A percentile compares a stretch with the other conserved stretches of the same genome.
Evolutionary conservation across 805 yeast genomes (phyloP).

Genomic region (Barnettozyma salicaria): DNA sequence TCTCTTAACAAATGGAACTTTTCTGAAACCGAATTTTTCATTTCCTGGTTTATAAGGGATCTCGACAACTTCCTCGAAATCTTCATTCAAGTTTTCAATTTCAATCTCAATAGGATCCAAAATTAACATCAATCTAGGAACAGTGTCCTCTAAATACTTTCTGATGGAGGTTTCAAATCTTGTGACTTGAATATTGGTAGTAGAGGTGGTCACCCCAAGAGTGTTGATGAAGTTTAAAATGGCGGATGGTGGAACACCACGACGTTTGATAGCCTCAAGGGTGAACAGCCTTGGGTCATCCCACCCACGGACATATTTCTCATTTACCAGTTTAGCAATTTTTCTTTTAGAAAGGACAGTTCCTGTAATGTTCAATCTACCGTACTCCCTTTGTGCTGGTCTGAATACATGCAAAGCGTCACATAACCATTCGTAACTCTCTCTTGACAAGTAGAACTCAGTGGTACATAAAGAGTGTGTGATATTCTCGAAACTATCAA

Average conservation of each 20-base stretch:
- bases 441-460: slow-evolving; percentile 87
- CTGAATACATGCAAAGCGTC: slow-evolving; percentile 91
- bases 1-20: slow-evolving; percentile 67
- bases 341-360: slow-evolving; percentile 93
- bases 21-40: slow-evolving; percentile 68
- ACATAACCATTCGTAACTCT: slow-evolving; percentile 97
- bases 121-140: slow-evolving; percentile 93
- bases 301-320: slow-evolving; percentile 86
- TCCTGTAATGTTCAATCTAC: slow-evolving; percentile 91
- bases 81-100: slow-evolving; percentile 75
- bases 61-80: slow-evolving; percentile 59
- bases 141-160: slow-evolving; percentile 77
- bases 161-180: slow-evolving; percentile 90
- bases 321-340: slow-evolving; percentile 86
- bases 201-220: slow-evolving; percentile 92
- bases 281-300: slow-evolving; percentile 97
- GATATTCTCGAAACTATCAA: slow-evolving; percentile 94
- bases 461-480: slow-evolving; percentile 95
- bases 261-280: slow-evolving; percentile 87
- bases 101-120: slow-evolving; percentile 81
- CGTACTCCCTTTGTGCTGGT: slow-evolving; percentile 98
- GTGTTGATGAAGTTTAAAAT: slow-evolving; percentile 89
- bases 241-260: slow-evolving; percentile 99
- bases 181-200: slow-evolving; percentile 82
- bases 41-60: slow-evolving; percentile 90